These are phyloP conservation scores for Buddleja alternifolia DNA, from an alignment of 257 asterid species.

Conservation along the genomic window DNA sequence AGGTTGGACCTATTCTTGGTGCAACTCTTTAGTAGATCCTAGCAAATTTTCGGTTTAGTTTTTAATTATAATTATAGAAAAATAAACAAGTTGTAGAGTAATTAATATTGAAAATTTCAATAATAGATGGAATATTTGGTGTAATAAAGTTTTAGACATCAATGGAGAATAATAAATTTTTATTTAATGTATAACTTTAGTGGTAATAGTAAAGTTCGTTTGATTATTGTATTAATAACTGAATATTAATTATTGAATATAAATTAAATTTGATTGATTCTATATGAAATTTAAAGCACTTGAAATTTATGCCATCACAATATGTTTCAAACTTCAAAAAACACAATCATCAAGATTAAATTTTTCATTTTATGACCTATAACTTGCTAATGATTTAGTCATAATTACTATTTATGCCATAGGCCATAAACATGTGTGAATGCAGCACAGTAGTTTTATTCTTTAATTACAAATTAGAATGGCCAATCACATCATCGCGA, in stretches of 20 bases:
- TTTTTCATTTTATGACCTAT: constrained; percentile 5
- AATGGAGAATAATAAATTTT: constrained; percentile 24
- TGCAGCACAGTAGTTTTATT: neutral
- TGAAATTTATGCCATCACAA: constrained; percentile 24
- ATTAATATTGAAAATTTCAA: constrained; percentile 28
- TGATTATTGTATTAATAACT: constrained; percentile 13
- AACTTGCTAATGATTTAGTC: constrained; percentile 23
- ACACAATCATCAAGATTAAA: constrained; percentile 27
- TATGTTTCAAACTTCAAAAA: constrained; percentile 24
- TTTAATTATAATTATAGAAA: neutral
- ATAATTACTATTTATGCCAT: constrained; percentile 20
- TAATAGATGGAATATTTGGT: constrained; percentile 30
- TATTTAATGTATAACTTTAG: neutral
- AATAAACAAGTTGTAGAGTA: constrained; percentile 18
- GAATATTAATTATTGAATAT: constrained; percentile 19
- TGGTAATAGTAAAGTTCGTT: neutral
- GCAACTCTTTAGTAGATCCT: neutral
- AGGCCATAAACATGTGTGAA: neutral
- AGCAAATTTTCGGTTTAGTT: neutral
- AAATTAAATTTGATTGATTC: constrained; percentile 22
- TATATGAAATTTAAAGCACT: constrained; percentile 32
- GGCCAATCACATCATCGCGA: no score
- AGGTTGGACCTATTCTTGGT: neutral
- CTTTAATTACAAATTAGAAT: no score
- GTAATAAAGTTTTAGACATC: constrained; percentile 24